These are phyloP conservation scores for Leishmania amazonensis DNA, from an alignment of 208 protist species.

Conservation along the genomic window DNA sequence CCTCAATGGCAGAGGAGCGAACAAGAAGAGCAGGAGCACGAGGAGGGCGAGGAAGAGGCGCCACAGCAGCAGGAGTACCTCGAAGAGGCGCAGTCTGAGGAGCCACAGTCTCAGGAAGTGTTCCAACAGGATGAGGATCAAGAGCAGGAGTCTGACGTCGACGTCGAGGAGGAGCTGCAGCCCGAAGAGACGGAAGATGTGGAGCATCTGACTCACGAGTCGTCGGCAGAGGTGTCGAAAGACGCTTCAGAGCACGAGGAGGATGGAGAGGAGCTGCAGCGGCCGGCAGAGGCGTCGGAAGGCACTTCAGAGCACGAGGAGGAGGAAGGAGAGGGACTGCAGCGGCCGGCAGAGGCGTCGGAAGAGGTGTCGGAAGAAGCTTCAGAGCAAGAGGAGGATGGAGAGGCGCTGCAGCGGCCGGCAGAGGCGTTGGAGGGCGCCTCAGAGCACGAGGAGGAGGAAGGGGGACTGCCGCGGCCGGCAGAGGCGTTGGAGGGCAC, in stretches of 20 bases:
- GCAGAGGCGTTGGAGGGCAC: neutral
- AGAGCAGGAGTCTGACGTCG: neutral
- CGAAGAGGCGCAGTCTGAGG: constrained; percentile 9
- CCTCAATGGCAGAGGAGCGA: neutral
- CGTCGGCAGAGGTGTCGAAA: constrained; percentile 18
- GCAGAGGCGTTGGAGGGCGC: constrained; percentile 3
- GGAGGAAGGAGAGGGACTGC: too few species aligned
- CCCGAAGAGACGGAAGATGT: constrained; percentile 1
- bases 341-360: too few species aligned
- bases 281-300: too few species aligned
- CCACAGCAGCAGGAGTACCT: neutral
- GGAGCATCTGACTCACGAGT: constrained; percentile 4
- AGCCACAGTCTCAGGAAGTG: neutral
- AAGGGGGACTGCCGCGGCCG: constrained; percentile 14
- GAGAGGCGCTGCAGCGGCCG: neutral
- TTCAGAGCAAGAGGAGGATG: neutral
- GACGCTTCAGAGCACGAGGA: constrained; percentile 3
- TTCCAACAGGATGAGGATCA: constrained; percentile 9
- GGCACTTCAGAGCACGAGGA: too few species aligned
- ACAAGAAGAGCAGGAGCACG: neutral
- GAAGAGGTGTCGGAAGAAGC: too few species aligned
- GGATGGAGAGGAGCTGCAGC: neutral
- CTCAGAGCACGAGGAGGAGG: constrained; percentile 10
- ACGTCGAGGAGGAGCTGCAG: constrained; percentile 1
- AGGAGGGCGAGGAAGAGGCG: neutral